phyloP scores from a whole-genome alignment of 139 green algal genomes.

The Edaphochlamys debaryana region DNA sequence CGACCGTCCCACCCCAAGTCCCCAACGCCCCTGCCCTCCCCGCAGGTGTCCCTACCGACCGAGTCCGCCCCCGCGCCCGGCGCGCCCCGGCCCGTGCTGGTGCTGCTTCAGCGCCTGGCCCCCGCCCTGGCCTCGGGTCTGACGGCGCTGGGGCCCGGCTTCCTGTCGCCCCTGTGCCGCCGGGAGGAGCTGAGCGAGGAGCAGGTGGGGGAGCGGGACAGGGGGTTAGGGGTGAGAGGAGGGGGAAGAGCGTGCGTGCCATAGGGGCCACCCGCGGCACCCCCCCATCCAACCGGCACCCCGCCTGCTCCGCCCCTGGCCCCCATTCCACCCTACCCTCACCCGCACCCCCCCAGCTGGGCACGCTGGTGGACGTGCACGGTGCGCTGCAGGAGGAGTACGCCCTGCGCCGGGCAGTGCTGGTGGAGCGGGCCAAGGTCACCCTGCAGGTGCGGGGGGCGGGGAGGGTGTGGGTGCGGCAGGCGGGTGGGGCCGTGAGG shows the following conservation, averaged over 20 bases:
- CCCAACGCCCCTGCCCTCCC: no score
- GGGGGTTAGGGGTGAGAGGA: background rate
- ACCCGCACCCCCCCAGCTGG: conserved; percentile 28
- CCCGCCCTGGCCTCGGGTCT: background rate
- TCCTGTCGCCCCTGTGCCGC: conserved; percentile 14
- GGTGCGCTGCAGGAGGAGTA: conserved; percentile 23
- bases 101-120: conserved; percentile 15
- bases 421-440: conserved; percentile 42
- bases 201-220: background rate
- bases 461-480: background rate
- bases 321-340: no score
- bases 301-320: no score
- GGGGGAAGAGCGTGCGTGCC: no score
- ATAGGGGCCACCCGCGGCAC: no score
- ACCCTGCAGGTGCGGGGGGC: conserved; percentile 32
- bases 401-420: conserved; percentile 16
- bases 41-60: background rate
- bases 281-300: no score
- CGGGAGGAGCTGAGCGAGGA: background rate
- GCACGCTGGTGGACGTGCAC: conserved; percentile 11
- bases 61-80: no score
- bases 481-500: background rate
- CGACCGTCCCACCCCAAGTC: no score
- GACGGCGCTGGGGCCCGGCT: conserved; percentile 5
- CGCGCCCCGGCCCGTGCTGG: background rate